These are phyloP conservation scores for Gracilaria caudata DNA, from an alignment of 23 red algal species.

Conservation along the genomic window DNA sequence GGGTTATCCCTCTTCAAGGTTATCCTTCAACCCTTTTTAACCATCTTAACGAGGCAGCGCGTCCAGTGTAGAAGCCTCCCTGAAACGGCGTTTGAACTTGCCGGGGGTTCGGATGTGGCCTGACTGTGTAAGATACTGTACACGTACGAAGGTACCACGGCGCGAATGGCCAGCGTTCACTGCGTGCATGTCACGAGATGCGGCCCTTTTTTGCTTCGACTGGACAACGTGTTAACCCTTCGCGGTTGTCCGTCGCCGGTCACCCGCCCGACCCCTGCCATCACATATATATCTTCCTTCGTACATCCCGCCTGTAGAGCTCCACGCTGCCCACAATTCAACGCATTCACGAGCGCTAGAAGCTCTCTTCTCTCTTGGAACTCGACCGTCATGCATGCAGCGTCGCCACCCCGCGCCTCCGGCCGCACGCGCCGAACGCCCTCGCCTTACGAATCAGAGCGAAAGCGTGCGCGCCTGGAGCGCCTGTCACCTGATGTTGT, in stretches of 20 bases:
- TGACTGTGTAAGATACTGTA: no score
- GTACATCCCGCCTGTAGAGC: not conserved
- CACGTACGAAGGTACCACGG: not conserved
- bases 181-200: not conserved
- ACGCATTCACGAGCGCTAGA: not conserved
- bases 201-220: not conserved
- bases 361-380: not conserved
- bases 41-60: no score
- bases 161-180: not conserved
- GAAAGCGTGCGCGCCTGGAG: slow-evolving; percentile 29
- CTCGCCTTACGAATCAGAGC: slow-evolving; percentile 37
- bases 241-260: not conserved
- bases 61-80: no score
- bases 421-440: slow-evolving; percentile 3
- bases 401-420: slow-evolving; percentile 18
- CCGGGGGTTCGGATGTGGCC: no score
- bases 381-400: not conserved
- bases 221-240: not conserved
- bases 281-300: no score
- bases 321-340: not conserved
- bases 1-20: no score
- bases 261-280: not conserved
- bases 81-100: no score
- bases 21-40: no score
- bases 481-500: slow-evolving; percentile 14